Conservation (phyloP, 139 green algal genomes). For the Chlorella sp. region DNA sequence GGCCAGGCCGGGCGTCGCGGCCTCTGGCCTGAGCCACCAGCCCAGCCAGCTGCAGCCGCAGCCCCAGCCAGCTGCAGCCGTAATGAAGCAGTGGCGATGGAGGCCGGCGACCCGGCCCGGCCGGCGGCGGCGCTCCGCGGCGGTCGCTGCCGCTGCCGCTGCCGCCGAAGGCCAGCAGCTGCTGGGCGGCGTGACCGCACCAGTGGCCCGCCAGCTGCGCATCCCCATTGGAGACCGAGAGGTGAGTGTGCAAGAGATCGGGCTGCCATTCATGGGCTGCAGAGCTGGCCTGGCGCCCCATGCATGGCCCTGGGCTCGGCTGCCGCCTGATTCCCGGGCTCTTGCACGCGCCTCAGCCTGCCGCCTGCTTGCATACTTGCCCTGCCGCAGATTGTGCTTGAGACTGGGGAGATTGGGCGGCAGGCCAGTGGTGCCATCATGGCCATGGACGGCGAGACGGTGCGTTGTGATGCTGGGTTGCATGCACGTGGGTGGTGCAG, state of each 20-base stretch:
- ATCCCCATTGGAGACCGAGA: constrained; percentile 27
- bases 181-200: constrained; percentile 13
- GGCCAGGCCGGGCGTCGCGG: no score
- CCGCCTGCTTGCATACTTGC: background rate
- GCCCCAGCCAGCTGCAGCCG: background rate
- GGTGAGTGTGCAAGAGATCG: background rate
- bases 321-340: background rate
- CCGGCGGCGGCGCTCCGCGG: background rate
- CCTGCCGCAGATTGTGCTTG: constrained; percentile 77
- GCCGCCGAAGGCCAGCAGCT: constrained; percentile 17
- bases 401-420: constrained; percentile 94
- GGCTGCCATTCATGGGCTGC: no score
- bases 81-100: background rate
- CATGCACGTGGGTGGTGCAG: background rate
- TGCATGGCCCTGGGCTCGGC: background rate
- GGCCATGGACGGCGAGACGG: constrained; percentile 89
- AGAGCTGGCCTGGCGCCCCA: no score
- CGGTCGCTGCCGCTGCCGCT: background rate
- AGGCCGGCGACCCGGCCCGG: background rate
- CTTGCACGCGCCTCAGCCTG: background rate
- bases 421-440: constrained; percentile 94
- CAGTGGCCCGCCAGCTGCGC: constrained; percentile 35
- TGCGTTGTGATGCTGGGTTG: constrained; percentile 49
- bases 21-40: no score
- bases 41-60: no score